Conservation (phyloP, 2,329 filamentous ascomycete genomes). For the Macrophomina phaseolina region DNA sequence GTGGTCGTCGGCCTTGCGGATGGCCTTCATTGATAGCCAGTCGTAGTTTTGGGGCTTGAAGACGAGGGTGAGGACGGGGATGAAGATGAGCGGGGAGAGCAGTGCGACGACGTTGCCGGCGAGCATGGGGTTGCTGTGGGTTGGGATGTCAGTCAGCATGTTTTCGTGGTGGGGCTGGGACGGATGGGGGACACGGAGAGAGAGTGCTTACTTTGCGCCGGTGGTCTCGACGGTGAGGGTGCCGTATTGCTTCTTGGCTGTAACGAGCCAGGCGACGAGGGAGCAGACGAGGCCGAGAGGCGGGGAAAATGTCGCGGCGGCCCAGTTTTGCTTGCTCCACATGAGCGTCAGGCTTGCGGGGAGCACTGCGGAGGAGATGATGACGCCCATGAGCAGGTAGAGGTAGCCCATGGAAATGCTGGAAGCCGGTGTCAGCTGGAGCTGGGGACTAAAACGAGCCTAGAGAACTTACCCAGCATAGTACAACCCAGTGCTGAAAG, state of each 20-base stretch:
- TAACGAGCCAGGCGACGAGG: constrained; percentile 79
- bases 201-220: constrained; percentile 56
- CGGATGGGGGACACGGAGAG: no score
- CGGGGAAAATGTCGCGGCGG: constrained; percentile 72
- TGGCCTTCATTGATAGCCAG: constrained; percentile 81
- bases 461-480: constrained; percentile 36
- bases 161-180: constrained; percentile 48
- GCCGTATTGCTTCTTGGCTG: constrained; percentile 72
- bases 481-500: constrained; percentile 73
- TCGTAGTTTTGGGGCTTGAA: constrained; percentile 81
- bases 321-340: constrained; percentile 80
- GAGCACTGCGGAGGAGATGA: constrained; percentile 84
- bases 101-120: constrained; percentile 85
- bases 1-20: constrained; percentile 78
- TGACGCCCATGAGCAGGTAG: constrained; percentile 89
- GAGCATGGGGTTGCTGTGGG: constrained; percentile 67
- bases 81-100: constrained; percentile 74
- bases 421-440: constrained; percentile 41
- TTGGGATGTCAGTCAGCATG: not conserved
- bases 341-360: constrained; percentile 80
- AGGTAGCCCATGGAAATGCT: constrained; percentile 83
- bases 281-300: constrained; percentile 72
- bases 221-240: constrained; percentile 74
- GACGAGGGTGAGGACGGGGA: constrained; percentile 74
- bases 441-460: constrained; percentile 27